Evolutionary conservation across 1,139 yeast species (phyloP), one percentile per base, ranked within the genome.

Genomic region (Blastobotrys petasosporus): DNA sequence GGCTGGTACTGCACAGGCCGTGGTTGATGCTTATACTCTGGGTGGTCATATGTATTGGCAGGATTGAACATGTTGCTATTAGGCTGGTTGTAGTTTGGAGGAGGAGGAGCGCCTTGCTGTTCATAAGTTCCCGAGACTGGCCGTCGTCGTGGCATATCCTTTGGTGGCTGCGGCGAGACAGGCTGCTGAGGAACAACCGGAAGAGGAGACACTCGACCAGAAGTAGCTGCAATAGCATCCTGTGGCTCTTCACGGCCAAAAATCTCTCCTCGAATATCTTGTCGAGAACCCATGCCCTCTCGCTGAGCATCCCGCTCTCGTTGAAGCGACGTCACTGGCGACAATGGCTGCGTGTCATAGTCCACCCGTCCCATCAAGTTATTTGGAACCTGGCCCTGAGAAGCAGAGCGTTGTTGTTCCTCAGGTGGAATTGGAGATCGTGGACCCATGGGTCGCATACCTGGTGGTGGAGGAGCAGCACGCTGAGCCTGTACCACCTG

Each of bases 311-410:
- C 38, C 10, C 29, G 48, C 23, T 17, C 31, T 20, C 35, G 41
- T 25, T 8, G 39, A 31, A 40, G 29, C 42, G 30, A 13, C 38
- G 35, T 47, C 16, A 10, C 16, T 10, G 55, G 62, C 1, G 64
- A 60, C 34, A 56, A 42, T 2, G 66, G 62, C 42, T 57, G 54
- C 6, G 64, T 55, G 9, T 54, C 50, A 5, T 50, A 52, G 17
- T 54, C 53, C 17, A 59, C 61, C 7, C 52, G 51, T 7, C 57
- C 52, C 44, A 61, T 53, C 41, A 61, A 47, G 46, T 61, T 60
- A 46, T 61, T 60, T 39, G 63, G 62, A 45, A 52, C 56, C 20
- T 54, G 52, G 16, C 68, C 67, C 34, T 60, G 62, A 5, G 66
- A 61, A 7, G 62, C 62, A 17, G 58, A 53, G 40, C 66, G 57